Evolutionary conservation across 2,329 filamentous ascomycete species (phyloP).

Genomic region (Fusarium virguliforme): DNA sequence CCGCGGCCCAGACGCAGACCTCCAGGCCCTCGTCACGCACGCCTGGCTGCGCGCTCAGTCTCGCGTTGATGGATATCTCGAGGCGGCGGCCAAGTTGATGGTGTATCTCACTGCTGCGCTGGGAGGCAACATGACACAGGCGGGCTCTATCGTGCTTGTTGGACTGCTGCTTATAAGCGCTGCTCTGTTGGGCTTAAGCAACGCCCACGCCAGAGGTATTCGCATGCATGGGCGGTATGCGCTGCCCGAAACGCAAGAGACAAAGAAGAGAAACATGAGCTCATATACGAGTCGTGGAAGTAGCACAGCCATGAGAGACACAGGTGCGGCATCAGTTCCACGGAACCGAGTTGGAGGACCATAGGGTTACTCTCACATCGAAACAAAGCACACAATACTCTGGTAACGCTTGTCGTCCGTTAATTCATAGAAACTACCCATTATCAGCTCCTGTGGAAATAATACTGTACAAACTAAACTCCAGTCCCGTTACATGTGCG

Average conservation of each 20-base stretch:
- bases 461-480: slow-evolving; percentile 39
- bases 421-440: slow-evolving; percentile 33
- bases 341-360: background rate
- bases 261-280: background rate
- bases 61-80: slow-evolving; percentile 66
- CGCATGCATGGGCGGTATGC: slow-evolving; percentile 68
- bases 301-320: slow-evolving; percentile 12
- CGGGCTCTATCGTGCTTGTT: slow-evolving; percentile 68
- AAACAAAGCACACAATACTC: slow-evolving; percentile 7
- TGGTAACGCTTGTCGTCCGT: slow-evolving; percentile 31
- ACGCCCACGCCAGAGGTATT: slow-evolving; percentile 64
- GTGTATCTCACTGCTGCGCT: slow-evolving; percentile 72
- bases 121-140: slow-evolving; percentile 69
- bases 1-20: slow-evolving; percentile 68
- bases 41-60: slow-evolving; percentile 70
- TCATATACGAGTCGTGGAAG: slow-evolving; percentile 7
- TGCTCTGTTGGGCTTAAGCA: slow-evolving; percentile 69
- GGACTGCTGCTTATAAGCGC: slow-evolving; percentile 68
- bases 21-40: slow-evolving; percentile 73
- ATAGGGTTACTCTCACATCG: background rate
- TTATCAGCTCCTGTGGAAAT: slow-evolving; percentile 8
- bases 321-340: background rate
- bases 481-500: slow-evolving; percentile 22
- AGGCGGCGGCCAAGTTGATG: slow-evolving; percentile 69
- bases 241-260: slow-evolving; percentile 42